Percentiles rank a stretch among this genome's conserved stretches.
phyloP scores from a whole-genome alignment of 2,329 filamentous ascomycete species.

The Saccharata proteae region DNA sequence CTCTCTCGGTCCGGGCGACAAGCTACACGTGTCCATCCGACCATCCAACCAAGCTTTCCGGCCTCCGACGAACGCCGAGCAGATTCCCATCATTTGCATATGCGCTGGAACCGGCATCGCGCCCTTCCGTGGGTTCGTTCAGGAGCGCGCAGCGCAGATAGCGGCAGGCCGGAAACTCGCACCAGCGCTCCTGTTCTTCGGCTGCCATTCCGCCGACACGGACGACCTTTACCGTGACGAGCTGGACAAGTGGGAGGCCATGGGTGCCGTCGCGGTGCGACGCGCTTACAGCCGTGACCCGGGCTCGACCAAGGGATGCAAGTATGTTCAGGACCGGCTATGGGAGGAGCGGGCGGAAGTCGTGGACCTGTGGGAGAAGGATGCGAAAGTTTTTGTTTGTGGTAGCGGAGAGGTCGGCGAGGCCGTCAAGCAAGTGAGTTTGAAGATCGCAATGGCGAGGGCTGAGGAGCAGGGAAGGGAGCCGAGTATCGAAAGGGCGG shows the following conservation, averaged over 20 bases:
- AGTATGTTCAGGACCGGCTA: constrained; percentile 42
- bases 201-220: constrained; percentile 42
- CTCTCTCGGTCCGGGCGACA: constrained; percentile 27
- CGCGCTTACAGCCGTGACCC: constrained; percentile 45
- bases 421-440: constrained; percentile 29
- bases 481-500: constrained; percentile 7
- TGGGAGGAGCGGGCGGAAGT: constrained; percentile 35
- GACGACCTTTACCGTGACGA: constrained; percentile 52
- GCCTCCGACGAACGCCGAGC: constrained; percentile 28
- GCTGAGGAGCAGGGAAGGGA: constrained; percentile 17
- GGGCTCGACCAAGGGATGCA: constrained; percentile 34
- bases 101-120: constrained; percentile 29
- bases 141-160: constrained; percentile 28
- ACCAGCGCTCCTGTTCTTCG: constrained; percentile 53
- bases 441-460: constrained; percentile 31
- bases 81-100: constrained; percentile 29
- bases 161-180: constrained; percentile 41
- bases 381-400: constrained; percentile 52
- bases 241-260: constrained; percentile 45
- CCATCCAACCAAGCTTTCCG: constrained; percentile 31
- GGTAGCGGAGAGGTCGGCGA: constrained; percentile 41
- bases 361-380: constrained; percentile 32
- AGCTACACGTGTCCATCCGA: constrained; percentile 30
- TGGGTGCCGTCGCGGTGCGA: constrained; percentile 49
- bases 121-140: constrained; percentile 32